These are phyloP conservation scores for Suhomyces ambrosiae DNA, from an alignment of 1,139 yeast species.

Conservation along the genomic window DNA sequence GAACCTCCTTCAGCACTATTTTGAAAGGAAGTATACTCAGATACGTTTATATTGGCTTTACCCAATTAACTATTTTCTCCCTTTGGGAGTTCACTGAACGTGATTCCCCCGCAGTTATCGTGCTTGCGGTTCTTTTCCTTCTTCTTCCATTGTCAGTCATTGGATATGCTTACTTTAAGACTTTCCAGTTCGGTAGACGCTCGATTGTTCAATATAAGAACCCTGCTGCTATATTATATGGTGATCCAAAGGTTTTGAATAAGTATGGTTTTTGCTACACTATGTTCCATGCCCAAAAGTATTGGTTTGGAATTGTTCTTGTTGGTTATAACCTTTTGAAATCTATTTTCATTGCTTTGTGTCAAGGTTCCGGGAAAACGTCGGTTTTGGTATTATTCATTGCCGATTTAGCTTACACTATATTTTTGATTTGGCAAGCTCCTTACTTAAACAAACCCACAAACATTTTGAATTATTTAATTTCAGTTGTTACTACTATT, in stretches of 20 bases:
- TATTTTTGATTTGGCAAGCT: conserved; percentile 54
- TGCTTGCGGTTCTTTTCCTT: conserved; percentile 65
- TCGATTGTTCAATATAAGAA: conserved; percentile 59
- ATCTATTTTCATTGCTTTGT: conserved; percentile 64
- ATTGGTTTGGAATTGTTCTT: conserved; percentile 73
- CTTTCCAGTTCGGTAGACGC: conserved; percentile 54
- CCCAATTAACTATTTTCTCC: conserved; percentile 68
- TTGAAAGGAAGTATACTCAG: conserved; percentile 70
- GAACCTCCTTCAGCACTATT: conserved; percentile 54
- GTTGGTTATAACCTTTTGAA: conserved; percentile 58
- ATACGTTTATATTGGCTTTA: conserved; percentile 73
- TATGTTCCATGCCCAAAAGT: conserved; percentile 74
- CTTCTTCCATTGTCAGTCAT: conserved; percentile 56
- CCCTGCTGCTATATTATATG: conserved; percentile 78
- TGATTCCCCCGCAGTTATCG: conserved; percentile 77
- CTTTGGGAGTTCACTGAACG: conserved; percentile 72
- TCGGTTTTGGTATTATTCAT: conserved; percentile 68
- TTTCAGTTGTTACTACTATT: conserved; percentile 62
- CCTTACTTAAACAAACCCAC: conserved; percentile 78
- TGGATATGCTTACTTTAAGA: conserved; percentile 62
- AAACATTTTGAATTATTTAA: conserved; percentile 63
- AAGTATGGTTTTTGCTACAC: conserved; percentile 80
- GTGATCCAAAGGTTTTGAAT: conserved; percentile 62
- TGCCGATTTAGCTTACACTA: conserved; percentile 63
- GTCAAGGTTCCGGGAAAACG: conserved; percentile 70